Evolutionary conservation across 1,284 basidiomycete species (phyloP), one percentile per base, ranked within the genome.

Genomic region (Sporisorium iseilematis-ciliati): DNA sequence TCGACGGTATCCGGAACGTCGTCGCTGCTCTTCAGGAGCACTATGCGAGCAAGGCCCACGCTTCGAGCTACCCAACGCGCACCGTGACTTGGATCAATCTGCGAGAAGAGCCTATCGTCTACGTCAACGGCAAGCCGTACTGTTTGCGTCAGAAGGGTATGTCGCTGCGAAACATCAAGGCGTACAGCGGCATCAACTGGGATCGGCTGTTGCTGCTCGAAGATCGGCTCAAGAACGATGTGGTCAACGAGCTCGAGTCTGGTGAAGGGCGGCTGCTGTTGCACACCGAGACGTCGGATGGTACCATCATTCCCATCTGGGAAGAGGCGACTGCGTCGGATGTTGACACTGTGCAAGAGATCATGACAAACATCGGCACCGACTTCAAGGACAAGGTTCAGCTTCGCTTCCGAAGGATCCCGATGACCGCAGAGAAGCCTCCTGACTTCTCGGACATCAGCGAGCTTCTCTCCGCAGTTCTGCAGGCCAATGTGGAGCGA

Each of bases 291-390:
- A 91, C 91, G 0, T 85, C 90, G 0, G 93, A 95, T 77, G 95
- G 97, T 2, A 89, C 92, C 4, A 92, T 99, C 12, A 90, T 96
- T 8, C 96, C 97, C 0, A 88, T 97, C 2, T 99, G 97, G 97
- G 96, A 98, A 86, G 93, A 94, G 78, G 93, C 93, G 2, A 88
- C 90, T 51, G 86, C 89, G n/a, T 87, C 89, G 7, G 90, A 94
- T 77, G 92, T 99, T 11, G 90, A 91, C 41, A 93, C 94, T 0
- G 88, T 98, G 42, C 92, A 93, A 79, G 94, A 97, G 63, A 90
- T 97, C 62, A 98, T 99, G 95, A 63, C 63, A n/a, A 49, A 45
- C 21, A 66, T 79, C 10, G 64, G 77, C 8, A 35, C 57, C 11
- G 71, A 80, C 23, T 70, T 81, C 50, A 75, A 74, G 54, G 60